Percentiles rank a stretch among this genome's conserved stretches.
Conservation (phyloP, 2,329 filamentous ascomycete genomes). For the Hirsutella thompsonii region DNA sequence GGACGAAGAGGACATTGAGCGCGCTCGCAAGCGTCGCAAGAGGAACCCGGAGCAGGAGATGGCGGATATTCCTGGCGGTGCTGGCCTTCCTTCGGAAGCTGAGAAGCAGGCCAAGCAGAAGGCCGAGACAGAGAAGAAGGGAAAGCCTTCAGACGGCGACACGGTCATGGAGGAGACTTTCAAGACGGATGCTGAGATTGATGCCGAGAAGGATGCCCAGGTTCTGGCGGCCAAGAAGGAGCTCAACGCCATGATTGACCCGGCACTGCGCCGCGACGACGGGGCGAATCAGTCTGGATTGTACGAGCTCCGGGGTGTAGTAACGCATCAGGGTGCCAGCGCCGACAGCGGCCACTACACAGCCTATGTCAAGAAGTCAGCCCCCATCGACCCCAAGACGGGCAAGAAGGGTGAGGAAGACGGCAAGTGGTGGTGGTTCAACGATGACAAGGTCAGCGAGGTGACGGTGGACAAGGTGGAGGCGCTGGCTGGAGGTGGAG, state of each 20-base stretch:
- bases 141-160: conserved; percentile 43
- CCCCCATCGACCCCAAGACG: conserved; percentile 55
- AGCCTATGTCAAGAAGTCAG: conserved; percentile 89
- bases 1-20: conserved; percentile 86
- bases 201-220: conserved; percentile 67
- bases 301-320: conserved; percentile 86
- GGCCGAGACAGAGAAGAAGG: conserved; percentile 22
- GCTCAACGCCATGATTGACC: conserved; percentile 63
- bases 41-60: conserved; percentile 35
- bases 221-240: conserved; percentile 79
- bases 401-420: conserved; percentile 72
- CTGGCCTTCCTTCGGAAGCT: conserved; percentile 36
- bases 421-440: conserved; percentile 99
- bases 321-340: conserved; percentile 92
- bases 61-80: conserved; percentile 30
- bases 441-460: conserved; percentile 93
- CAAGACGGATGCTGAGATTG: conserved; percentile 90
- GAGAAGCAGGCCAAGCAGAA: conserved; percentile 37
- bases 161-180: conserved; percentile 64
- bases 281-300: conserved; percentile 87
- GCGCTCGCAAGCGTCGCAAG: conserved; percentile 86
- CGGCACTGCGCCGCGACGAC: conserved; percentile 60
- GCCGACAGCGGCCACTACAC: conserved; percentile 98
- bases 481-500: conserved; percentile 76
- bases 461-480: conserved; percentile 87